phyloP scores from a whole-genome alignment of 2,329 filamentous ascomycete genomes.

The Aspergillus calidoustus region DNA sequence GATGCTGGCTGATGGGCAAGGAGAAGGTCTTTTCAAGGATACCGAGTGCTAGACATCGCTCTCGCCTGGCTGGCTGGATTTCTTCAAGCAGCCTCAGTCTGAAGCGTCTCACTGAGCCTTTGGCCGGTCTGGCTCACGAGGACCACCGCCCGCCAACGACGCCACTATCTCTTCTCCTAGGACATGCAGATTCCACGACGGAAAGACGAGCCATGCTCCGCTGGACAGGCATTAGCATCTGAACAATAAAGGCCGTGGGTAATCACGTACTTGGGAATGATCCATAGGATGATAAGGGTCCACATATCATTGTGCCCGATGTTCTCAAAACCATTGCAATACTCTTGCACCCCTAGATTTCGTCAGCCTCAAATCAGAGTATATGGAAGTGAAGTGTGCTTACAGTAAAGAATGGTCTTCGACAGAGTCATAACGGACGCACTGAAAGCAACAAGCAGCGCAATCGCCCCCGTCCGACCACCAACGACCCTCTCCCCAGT shows the following conservation, averaged over 20 bases:
- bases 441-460: slow-evolving; percentile 63
- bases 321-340: slow-evolving; percentile 63
- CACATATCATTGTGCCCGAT: slow-evolving; percentile 64
- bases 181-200: slow-evolving; percentile 64
- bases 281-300: slow-evolving; percentile 63
- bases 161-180: slow-evolving; percentile 66
- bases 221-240: slow-evolving; percentile 42
- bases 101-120: slow-evolving; percentile 31
- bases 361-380: neutral
- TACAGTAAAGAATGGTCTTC: slow-evolving; percentile 71
- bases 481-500: slow-evolving; percentile 56
- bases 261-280: slow-evolving; percentile 66
- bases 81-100: too few relatives aligned
- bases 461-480: slow-evolving; percentile 58
- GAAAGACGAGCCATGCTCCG: slow-evolving; percentile 67
- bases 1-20: neutral
- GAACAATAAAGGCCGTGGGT: neutral
- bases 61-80: too few relatives aligned
- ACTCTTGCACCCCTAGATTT: slow-evolving; percentile 60
- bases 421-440: slow-evolving; percentile 67
- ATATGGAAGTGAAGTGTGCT: slow-evolving; percentile 32
- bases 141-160: slow-evolving; percentile 52
- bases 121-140: slow-evolving; percentile 32
- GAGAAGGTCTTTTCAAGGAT: neutral
- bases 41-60: neutral